These are phyloP conservation scores for Wickerhamiella domercqiae DNA, from an alignment of 805 yeast species.

Conservation along the genomic window DNA sequence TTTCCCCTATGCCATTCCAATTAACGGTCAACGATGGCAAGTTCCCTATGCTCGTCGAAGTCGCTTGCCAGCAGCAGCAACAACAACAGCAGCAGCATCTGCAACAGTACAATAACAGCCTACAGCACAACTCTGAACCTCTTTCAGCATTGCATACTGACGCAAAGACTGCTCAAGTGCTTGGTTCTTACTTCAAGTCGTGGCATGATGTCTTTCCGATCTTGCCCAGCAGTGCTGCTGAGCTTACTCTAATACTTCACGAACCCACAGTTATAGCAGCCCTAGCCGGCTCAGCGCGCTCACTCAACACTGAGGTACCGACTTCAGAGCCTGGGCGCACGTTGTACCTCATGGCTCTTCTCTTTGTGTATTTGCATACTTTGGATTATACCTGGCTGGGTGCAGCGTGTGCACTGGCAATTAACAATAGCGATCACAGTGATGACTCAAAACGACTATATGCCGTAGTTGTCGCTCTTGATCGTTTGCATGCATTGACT, in stretches of 20 bases:
- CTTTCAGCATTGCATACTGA: background rate
- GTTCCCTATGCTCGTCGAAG: slow-evolving; percentile 12
- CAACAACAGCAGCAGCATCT: background rate
- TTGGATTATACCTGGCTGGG: slow-evolving; percentile 24
- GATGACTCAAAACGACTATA: slow-evolving; percentile 12
- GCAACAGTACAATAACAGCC: background rate
- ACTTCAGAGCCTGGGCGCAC: slow-evolving; percentile 17
- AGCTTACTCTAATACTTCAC: slow-evolving; percentile 19
- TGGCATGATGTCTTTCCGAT: slow-evolving; percentile 28
- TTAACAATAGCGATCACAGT: background rate
- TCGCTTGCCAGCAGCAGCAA: slow-evolving; percentile 7
- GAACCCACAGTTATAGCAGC: slow-evolving; percentile 18
- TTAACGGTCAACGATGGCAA: slow-evolving; percentile 2
- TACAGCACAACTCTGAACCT: background rate
- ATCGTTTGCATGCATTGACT: slow-evolving; percentile 9
- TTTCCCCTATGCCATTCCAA: background rate
- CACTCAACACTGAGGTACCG: slow-evolving; percentile 6
- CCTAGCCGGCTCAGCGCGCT: slow-evolving; percentile 16
- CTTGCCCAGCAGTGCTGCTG: slow-evolving; percentile 23
- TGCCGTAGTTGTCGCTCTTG: slow-evolving; percentile 10
- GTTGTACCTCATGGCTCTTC: slow-evolving; percentile 23
- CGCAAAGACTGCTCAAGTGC: slow-evolving; percentile 6
- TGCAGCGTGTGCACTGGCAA: slow-evolving; percentile 21
- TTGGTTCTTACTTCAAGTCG: slow-evolving; percentile 25
- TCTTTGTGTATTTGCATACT: slow-evolving; percentile 22